Evolutionary conservation across 495 filamentous ascomycete genomes (phyloP).

Genomic region (Emericellopsis terricola): DNA sequence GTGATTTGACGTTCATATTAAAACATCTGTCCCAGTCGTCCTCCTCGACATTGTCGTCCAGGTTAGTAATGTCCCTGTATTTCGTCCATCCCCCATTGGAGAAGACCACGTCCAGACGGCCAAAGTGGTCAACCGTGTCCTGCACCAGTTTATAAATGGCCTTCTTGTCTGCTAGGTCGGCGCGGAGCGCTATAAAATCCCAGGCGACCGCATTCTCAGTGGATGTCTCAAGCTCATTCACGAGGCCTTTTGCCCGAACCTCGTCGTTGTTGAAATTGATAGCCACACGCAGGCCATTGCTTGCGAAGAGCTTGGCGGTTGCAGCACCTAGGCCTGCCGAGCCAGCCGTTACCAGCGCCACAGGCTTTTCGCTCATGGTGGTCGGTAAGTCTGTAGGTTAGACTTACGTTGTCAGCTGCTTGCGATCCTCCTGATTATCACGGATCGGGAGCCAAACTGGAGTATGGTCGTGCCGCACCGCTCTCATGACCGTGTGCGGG

Average conservation of each 20-base stretch:
- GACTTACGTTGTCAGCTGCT: no score
- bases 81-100: slow-evolving; percentile 41
- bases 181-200: slow-evolving; percentile 22
- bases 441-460: no score
- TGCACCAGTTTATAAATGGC: slow-evolving; percentile 25
- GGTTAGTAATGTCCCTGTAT: slow-evolving; percentile 26
- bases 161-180: slow-evolving; percentile 26
- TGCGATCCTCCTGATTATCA: no score
- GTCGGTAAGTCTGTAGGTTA: no score
- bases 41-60: slow-evolving; percentile 36
- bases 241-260: slow-evolving; percentile 20
- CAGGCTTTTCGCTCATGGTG: no score
- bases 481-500: no score
- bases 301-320: slow-evolving; percentile 28
- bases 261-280: slow-evolving; percentile 34
- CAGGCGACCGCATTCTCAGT: slow-evolving; percentile 3
- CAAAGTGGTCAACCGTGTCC: slow-evolving; percentile 23
- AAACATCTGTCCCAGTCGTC: slow-evolving; percentile 39
- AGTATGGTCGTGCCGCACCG: no score
- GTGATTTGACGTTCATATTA: slow-evolving; percentile 39
- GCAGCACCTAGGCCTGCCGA: slow-evolving; percentile 39
- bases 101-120: slow-evolving; percentile 32
- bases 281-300: slow-evolving; percentile 26
- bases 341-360: slow-evolving; percentile 36
- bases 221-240: slow-evolving; percentile 20